phyloP scores from a whole-genome alignment of 352 stramenopile species.

The Pythium sp. region DNA sequence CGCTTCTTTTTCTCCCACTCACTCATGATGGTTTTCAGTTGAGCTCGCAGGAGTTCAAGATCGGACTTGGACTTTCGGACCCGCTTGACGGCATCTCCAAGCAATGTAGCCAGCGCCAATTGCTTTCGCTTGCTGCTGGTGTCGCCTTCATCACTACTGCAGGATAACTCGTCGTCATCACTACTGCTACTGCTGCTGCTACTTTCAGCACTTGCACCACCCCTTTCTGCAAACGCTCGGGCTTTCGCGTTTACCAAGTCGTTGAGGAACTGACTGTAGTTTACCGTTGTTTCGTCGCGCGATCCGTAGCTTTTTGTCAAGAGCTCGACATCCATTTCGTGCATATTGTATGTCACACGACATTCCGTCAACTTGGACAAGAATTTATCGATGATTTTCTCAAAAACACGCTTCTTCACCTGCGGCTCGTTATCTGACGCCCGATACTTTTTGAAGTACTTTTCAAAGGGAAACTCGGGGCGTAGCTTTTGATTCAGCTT shows the following conservation, averaged over 20 bases:
- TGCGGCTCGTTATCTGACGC: constrained; percentile 27
- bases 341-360: constrained; percentile 62
- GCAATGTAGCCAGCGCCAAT: constrained; percentile 23
- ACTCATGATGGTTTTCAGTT: constrained; percentile 14
- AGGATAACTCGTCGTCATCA: constrained; percentile 35
- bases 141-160: constrained; percentile 46
- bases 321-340: constrained; percentile 52
- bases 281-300: constrained; percentile 27
- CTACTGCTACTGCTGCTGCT: constrained; percentile 27
- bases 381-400: constrained; percentile 80
- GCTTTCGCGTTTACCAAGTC: constrained; percentile 41
- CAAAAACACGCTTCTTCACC: constrained; percentile 62
- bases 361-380: constrained; percentile 51
- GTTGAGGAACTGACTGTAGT: constrained; percentile 50
- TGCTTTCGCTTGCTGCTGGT: constrained; percentile 25
- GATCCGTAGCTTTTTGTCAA: constrained; percentile 33
- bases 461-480: constrained; percentile 64
- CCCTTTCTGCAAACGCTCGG: not conserved
- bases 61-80: constrained; percentile 33
- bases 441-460: constrained; percentile 76
- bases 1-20: constrained; percentile 29
- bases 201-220: constrained; percentile 7
- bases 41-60: constrained; percentile 30
- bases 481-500: constrained; percentile 46
- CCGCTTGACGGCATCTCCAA: constrained; percentile 38